Percentiles rank a stretch among this genome's conserved stretches.
These are phyloP conservation scores for Eucommia ulmoides DNA, from an alignment of 257 asterid genomes.

Conservation along the genomic window DNA sequence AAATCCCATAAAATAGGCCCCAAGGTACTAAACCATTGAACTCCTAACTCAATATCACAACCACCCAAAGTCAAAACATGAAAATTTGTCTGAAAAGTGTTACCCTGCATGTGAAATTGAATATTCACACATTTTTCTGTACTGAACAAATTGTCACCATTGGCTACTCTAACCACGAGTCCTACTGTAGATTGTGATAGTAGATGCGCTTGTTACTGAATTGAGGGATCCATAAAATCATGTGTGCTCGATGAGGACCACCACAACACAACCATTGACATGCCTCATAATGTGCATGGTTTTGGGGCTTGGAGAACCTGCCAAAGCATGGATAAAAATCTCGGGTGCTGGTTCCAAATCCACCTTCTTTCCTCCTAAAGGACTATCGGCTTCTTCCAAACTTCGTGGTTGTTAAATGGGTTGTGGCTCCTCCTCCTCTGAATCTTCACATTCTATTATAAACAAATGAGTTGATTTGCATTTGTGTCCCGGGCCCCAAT, in stretches of 20 bases:
- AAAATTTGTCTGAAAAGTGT: neutral
- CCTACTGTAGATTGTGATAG: neutral
- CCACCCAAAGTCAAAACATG: neutral
- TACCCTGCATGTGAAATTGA: neutral
- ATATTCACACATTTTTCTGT: neutral
- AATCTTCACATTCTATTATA: neutral
- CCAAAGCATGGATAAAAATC: neutral
- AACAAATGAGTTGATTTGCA: neutral
- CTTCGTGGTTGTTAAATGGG: neutral
- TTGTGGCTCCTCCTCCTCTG: neutral
- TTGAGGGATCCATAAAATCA: neutral
- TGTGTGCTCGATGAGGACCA: neutral
- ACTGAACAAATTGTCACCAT: neutral
- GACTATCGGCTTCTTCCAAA: neutral
- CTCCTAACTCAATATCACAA: neutral
- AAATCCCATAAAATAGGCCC: neutral
- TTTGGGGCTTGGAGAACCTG: neutral
- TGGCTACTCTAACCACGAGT: neutral
- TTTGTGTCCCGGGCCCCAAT: no score
- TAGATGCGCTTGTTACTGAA: neutral
- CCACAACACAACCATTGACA: neutral
- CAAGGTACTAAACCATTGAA: neutral
- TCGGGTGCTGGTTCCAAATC: neutral
- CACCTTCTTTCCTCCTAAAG: neutral
- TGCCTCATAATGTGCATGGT: neutral